Base-by-base conservation (phyloP, 2,329 filamentous ascomycete species). In the Fusarium coffeatum region DNA sequence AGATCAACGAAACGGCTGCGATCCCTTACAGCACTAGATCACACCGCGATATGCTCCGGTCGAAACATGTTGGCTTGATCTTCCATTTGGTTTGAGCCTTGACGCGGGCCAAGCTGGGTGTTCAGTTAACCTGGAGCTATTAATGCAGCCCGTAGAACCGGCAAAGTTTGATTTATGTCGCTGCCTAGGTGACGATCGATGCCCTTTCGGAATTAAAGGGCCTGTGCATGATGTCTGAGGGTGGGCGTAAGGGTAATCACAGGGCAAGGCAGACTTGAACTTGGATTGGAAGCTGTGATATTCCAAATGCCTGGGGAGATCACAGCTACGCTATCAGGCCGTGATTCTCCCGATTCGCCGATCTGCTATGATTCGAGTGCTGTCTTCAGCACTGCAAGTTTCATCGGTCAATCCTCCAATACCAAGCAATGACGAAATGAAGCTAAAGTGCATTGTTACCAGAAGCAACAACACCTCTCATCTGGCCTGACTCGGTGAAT, bases 151-250 rank as follows among this genome's bases (percentile, higher is more conserved):
- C 56, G 45, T 53, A 11, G 18, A 27, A 42, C 23, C 16, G 32
- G 34, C 49, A n/a, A 45, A 57, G 58, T 64, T 70, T 62, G 55
- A 54, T 55, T 71, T 68, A 68, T 71, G 34, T 68, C 46, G 68
- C 51, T 70, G 64, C 68, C 67, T 70, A 30, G 55, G 47, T 65
- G 68, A 49, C 40, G 68, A 70, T 68, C 67, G 40, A 68, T 68
- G 23, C 64, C 64, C n/a, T 54, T 68, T 71, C 34, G 30, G 63
- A 68, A 53, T 68, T 49, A 57, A 59, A 56, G 40, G 49, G 62
- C 48, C 42, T 49, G 55, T 66, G 49, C 65, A 51, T 68, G 42
- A 55, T 68, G 47, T 55, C 34, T 34, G 64, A 55, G 48, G 46
- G 59, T 49, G 59, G 47, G 32, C 30, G 53, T 55, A 47, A 34